Evolutionary conservation across 805 yeast genomes (phyloP), one percentile per base, ranked within the genome.

Genomic region (Jamesozyma piceae): DNA sequence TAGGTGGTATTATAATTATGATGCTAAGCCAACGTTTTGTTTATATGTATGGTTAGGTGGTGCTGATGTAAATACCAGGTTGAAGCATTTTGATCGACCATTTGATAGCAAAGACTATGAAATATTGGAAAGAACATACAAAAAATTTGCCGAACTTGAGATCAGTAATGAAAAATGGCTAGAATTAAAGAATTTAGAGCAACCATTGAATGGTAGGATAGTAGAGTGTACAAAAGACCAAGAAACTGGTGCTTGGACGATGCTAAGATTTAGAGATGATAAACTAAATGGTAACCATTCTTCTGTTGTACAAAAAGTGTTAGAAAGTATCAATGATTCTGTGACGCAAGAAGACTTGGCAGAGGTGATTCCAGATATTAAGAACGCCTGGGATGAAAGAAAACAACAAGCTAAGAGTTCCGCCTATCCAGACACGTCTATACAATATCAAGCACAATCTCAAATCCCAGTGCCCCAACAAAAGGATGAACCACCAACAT

Each of bases 211-310:
- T 55, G 95, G 89, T 19, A 71, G 97, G 47, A 77, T 94, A 26
- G 89, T 80, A 1, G 99, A 92, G 62, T 87, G 92, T 49, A 72
- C 82, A 42, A 75, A 79, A 57, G 82, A 79, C 47, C 66, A 67
- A 20, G 71, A 73, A 37, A 64, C 64, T 18, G 81, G 82, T 3
- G 74, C 72, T 37, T 92, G 98, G 98, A 77, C 77, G 46, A 71
- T 85, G 68, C 61, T 90, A 44, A 71, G 99, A 46, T 92, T 90
- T 62, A 73, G 99, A 58, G 95, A 92, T 65, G 99, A 92, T 63
- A 92, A 92, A 58, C 63, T 74, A 15, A 81, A 84, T 56, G 97
- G 95, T 8, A 92, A 92, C 61, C 95, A 87, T 61, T 63, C 78
- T 14, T 69, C 78, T 11, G 88, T 85, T 20, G 95, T 89, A 5